Base-by-base conservation (phyloP, 2,329 filamentous ascomycete genomes). In the Pseudogymnoascus sp. region DNA sequence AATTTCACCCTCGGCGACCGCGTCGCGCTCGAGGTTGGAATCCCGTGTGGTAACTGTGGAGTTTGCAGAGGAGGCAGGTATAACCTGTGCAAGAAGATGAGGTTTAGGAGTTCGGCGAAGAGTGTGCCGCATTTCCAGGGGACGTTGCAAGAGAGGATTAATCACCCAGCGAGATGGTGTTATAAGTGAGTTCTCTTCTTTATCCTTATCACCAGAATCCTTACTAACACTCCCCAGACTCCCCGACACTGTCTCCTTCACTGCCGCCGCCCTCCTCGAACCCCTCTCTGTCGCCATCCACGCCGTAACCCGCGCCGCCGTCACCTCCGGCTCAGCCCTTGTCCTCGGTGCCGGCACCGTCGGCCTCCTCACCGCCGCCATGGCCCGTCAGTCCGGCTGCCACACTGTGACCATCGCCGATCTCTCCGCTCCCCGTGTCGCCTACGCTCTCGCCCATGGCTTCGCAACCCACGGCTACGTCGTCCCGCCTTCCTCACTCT, bases 191-290 rank as follows among this genome's bases (percentile, higher is more conserved):
- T 72, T 21, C 37, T 34, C 7, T 23, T 26, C 31, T 26, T 39
- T 5, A 34, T 10, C n/a, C 16, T 21, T 2, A 42, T 16, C 47
- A 54, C 14, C 8, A 54, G 26, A 16, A 11, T 4, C 14, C 23
- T 16, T 3, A 29, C 47, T 54, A 37, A 37, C n/a, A 61, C 7
- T 12, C n/a, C 31, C 4, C 11, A 39, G 39, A 16, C 34, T 45
- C 31, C 18, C 23, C 18, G 14, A 18, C 16, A 31, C 14, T 6
- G 26, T 54, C 16, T 54, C 47, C 21, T 97, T 97, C 73, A 93
- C 93, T 21, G 93, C 93, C 1, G 97, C 93, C 12, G 93, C 95
- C 2, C 78, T 97, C 67, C 86, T 97, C 71, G 93, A 97, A 81
- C 92, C 92, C 2, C 84, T 96, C 39, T 86, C 89, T 51, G 91